Evolutionary conservation across 768 basidiomycete genomes (phyloP).

Genomic region (Panellus pusillus): DNA sequence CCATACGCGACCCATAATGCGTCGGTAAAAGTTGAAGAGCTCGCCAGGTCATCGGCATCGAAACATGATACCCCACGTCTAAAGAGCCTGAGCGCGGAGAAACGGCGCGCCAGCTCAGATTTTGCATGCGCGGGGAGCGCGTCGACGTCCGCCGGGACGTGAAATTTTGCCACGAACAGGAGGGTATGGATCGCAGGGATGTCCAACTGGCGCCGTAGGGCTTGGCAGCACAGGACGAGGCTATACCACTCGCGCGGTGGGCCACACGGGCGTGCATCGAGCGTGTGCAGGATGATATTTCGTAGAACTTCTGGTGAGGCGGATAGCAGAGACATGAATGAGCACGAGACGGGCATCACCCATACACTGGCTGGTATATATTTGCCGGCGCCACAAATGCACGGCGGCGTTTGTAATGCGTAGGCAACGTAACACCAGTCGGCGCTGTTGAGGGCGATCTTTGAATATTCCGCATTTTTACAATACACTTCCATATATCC

Average conservation of each 20-base stretch:
- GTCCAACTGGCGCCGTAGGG: constrained; percentile 15
- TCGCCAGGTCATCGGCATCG: constrained; percentile 15
- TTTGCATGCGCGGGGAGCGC: constrained; percentile 38
- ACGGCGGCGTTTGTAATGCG: neutral
- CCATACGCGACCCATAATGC: constrained; percentile 54
- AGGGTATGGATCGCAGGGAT: constrained; percentile 27
- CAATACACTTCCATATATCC: neutral
- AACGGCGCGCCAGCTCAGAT: constrained; percentile 47
- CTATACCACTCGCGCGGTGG: constrained; percentile 16
- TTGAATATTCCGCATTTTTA: neutral
- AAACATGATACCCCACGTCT: constrained; percentile 28
- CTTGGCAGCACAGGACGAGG: constrained; percentile 10
- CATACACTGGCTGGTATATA: neutral
- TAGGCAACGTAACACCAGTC: constrained; percentile 6
- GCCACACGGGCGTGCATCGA: neutral
- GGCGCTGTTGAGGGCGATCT: neutral
- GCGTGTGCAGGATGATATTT: constrained; percentile 7
- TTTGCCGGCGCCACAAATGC: constrained; percentile 9
- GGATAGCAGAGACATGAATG: constrained; percentile 11
- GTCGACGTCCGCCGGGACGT: constrained; percentile 40
- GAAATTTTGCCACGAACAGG: constrained; percentile 51
- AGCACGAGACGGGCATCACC: neutral
- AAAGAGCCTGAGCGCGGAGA: constrained; percentile 45
- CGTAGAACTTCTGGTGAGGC: constrained; percentile 17
- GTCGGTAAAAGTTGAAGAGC: constrained; percentile 38